Percentiles rank a stretch among this genome's conserved stretches.
These are phyloP conservation scores for Tolypocladium nubicola DNA, from an alignment of 2,329 filamentous ascomycete genomes.

Conservation along the genomic window DNA sequence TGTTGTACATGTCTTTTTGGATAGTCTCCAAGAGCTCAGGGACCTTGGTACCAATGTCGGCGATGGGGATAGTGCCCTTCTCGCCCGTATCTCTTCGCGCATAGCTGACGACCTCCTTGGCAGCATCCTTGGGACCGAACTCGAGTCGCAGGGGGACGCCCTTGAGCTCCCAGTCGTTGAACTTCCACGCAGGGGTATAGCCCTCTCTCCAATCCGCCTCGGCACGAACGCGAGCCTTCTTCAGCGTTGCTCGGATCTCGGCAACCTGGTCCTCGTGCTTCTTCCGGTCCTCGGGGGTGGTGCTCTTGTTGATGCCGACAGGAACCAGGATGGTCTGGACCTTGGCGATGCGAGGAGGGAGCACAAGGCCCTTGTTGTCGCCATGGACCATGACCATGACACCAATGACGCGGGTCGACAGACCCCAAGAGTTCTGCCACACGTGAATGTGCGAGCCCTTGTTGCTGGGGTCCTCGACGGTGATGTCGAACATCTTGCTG, in stretches of 20 bases:
- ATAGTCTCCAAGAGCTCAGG: constrained; percentile 81
- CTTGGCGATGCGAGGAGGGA: constrained; percentile 83
- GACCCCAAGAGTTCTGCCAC: constrained; percentile 98
- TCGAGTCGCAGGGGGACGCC: constrained; percentile 90
- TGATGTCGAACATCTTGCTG: constrained; percentile 98
- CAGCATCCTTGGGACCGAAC: constrained; percentile 89
- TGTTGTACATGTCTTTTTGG: constrained; percentile 67
- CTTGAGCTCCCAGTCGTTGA: constrained; percentile 97
- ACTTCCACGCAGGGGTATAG: constrained; percentile 94
- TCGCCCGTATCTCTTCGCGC: constrained; percentile 80
- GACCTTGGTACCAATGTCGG: constrained; percentile 61
- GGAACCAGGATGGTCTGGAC: constrained; percentile 81
- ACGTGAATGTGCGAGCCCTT: constrained; percentile 75
- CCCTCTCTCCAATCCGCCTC: constrained; percentile 80
- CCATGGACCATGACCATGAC: constrained; percentile 99
- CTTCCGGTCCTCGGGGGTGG: constrained; percentile 65
- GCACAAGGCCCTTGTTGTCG: constrained; percentile 88
- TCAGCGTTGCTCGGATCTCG: constrained; percentile 57
- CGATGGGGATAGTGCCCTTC: constrained; percentile 70
- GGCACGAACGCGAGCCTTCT: constrained; percentile 63
- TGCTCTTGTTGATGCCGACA: constrained; percentile 86
- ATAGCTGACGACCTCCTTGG: constrained; percentile 72
- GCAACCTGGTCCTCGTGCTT: constrained; percentile 69
- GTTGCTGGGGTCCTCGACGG: constrained; percentile 80
- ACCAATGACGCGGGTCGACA: constrained; percentile 93